These are phyloP conservation scores for Cystobasidium sp. DNA, from an alignment of 1,284 basidiomycete species.

Conservation along the genomic window DNA sequence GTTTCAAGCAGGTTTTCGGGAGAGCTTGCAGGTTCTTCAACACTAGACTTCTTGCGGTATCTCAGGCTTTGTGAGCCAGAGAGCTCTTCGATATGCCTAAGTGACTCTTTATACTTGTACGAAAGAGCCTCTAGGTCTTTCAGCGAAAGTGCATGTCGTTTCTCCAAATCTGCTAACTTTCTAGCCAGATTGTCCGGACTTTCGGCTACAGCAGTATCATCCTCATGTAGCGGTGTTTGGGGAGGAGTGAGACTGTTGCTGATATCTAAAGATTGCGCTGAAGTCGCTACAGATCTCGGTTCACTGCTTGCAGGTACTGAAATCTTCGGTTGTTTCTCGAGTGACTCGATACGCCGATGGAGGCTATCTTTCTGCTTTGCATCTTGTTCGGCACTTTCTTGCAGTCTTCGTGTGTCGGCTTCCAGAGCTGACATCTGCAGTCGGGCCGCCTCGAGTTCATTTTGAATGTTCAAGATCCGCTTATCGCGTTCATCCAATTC, in stretches of 20 bases:
- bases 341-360: constrained; percentile 43
- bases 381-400: constrained; percentile 48
- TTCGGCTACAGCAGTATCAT: constrained; percentile 17
- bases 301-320: neutral
- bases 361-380: constrained; percentile 46
- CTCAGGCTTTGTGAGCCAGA: neutral
- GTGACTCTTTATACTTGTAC: constrained; percentile 81
- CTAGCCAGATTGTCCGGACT: constrained; percentile 29
- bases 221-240: constrained; percentile 39
- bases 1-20: constrained; percentile 12
- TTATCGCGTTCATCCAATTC: constrained; percentile 81
- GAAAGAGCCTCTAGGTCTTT: constrained; percentile 76
- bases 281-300: neutral
- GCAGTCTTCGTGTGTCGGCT: constrained; percentile 68
- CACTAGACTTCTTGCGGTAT: constrained; percentile 43
- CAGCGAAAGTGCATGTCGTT: constrained; percentile 70
- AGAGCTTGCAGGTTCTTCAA: constrained; percentile 20
- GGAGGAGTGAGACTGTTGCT: constrained; percentile 44
- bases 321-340: constrained; percentile 40
- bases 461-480: constrained; percentile 73
- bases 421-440: constrained; percentile 68
- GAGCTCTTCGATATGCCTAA: constrained; percentile 83
- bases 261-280: constrained; percentile 3
- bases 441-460: constrained; percentile 75
- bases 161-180: constrained; percentile 46